phyloP scores from a whole-genome alignment of 208 protist species.

The Crithidia expoeki region DNA sequence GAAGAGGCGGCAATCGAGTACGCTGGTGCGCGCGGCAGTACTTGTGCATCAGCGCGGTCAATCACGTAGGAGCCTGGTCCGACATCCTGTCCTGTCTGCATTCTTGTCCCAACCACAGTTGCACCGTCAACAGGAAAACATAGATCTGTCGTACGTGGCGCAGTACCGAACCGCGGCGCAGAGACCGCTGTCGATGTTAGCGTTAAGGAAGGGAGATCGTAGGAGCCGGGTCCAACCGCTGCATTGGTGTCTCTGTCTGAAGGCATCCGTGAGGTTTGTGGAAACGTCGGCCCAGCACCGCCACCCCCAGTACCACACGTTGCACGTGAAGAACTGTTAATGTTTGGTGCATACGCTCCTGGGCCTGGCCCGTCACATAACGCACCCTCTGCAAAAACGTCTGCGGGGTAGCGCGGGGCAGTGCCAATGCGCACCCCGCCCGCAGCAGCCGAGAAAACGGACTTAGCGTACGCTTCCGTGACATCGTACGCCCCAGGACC shows the following conservation, averaged over 20 bases:
- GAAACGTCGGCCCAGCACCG: slow-evolving; percentile 33
- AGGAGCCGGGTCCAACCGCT: slow-evolving; percentile 53
- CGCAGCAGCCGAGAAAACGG: neutral
- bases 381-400: neutral
- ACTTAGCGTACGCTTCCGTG: neutral
- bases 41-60: slow-evolving; percentile 16
- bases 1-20: slow-evolving; percentile 22
- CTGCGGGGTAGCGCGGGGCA: slow-evolving; percentile 14
- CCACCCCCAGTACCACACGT: slow-evolving; percentile 12
- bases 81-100: slow-evolving; percentile 1
- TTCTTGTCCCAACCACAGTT: no score
- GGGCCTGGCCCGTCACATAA: slow-evolving; percentile 35
- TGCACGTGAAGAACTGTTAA: slow-evolving; percentile 11
- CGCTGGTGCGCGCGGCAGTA: slow-evolving; percentile 29
- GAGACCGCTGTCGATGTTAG: neutral
- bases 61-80: slow-evolving; percentile 39
- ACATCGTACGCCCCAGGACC: slow-evolving; percentile 35
- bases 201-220: slow-evolving; percentile 22
- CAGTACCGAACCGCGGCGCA: slow-evolving; percentile 26
- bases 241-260: neutral
- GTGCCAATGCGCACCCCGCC: slow-evolving; percentile 28
- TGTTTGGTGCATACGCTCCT: slow-evolving; percentile 49
- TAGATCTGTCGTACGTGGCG: no score
- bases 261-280: slow-evolving; percentile 21
- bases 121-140: neutral